Conservation (phyloP, 768 basidiomycete genomes). For the Amanita brunnescens region DNA sequence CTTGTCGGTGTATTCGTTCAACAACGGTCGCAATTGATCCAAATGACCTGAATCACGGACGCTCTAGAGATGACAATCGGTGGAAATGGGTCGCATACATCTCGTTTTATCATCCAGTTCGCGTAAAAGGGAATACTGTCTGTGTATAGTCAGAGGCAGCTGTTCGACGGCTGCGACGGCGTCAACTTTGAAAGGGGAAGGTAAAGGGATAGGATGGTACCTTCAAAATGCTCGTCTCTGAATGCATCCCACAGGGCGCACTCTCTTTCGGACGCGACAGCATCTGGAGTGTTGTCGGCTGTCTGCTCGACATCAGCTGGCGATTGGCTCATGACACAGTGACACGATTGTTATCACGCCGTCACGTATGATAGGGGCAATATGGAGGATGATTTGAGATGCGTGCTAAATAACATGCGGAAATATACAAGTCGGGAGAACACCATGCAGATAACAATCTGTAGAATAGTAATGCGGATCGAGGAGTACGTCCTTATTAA, state of each 20-base stretch:
- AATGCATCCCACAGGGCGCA: constrained; percentile 65
- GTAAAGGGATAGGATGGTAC: constrained; percentile 24
- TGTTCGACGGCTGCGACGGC: constrained; percentile 58
- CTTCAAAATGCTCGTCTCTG: constrained; percentile 74
- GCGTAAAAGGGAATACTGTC: constrained; percentile 59
- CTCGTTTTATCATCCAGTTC: constrained; percentile 65
- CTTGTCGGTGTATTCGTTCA: not conserved
- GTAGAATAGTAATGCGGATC: not conserved
- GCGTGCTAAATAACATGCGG: not conserved
- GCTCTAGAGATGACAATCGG: not conserved
- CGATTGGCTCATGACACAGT: not conserved
- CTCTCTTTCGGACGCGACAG: constrained; percentile 36
- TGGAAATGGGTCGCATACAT: constrained; percentile 26
- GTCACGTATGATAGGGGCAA: constrained; percentile 4
- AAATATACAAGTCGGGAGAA: not conserved
- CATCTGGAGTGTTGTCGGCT: constrained; percentile 11
- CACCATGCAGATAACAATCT: not conserved
- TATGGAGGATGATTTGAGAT: not conserved
- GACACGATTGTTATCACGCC: not conserved
- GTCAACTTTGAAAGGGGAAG: not conserved
- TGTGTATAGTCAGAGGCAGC: constrained; percentile 63
- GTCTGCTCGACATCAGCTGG: constrained; percentile 18
- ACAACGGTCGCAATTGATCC: constrained; percentile 8
- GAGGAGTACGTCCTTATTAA: not conserved
- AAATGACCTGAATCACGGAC: not conserved